Evolutionary conservation across 305 asterid genomes (phyloP), one percentile per base, ranked within the genome.

Genomic region (Fraxinus baroniana): DNA sequence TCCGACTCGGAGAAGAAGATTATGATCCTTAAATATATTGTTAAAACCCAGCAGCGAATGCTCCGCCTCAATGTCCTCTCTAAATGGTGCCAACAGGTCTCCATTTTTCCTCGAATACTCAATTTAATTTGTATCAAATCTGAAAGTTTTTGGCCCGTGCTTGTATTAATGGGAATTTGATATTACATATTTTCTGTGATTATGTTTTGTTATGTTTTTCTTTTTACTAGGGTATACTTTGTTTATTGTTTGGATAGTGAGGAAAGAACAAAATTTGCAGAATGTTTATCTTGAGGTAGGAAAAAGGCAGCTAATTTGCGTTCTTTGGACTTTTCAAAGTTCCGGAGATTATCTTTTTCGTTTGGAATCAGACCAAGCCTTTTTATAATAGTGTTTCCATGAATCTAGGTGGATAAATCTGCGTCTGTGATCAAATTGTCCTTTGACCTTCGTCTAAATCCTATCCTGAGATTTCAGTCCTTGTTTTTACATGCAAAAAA

Each of bases 81-180:
- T 78, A 96, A 96, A 90, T 96, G 99, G 99, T 93, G 98, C 85
- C 98, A 96, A 85, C 99, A 96, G 99, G 98, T 88, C 73, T 60
- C 52, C 64, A 12, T 79, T 35, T 35, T 20, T 33, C 28, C 24
- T 32, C 7, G 15, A 26, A 64, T 60, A 35, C 7, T 24, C 9
- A 57, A 46, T 9, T 41, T 74, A 37, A 68, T 26, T 74, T 74
- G 36, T 79, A 7, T 66, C n/a, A 26, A 66, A 66, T 66, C n/a
- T 12, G 73, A 12, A 66, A 26, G 9, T 24, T 66, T 66, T 66
- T 66, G 73, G 73, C 5, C 36, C n/a, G 15, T 26, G 73, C n/a
- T 66, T 10, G 73, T 24, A 66, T 66, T 26, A 22, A 66, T 24
- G 3, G 35, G 73, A 66, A 26, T 66, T 24, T 66, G 35, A 7